A percentile compares a stretch with the other conserved stretches of the same genome.
Evolutionary conservation across 2,329 filamentous ascomycete genomes (phyloP).

Genomic region (Aspergillus calidoustus): DNA sequence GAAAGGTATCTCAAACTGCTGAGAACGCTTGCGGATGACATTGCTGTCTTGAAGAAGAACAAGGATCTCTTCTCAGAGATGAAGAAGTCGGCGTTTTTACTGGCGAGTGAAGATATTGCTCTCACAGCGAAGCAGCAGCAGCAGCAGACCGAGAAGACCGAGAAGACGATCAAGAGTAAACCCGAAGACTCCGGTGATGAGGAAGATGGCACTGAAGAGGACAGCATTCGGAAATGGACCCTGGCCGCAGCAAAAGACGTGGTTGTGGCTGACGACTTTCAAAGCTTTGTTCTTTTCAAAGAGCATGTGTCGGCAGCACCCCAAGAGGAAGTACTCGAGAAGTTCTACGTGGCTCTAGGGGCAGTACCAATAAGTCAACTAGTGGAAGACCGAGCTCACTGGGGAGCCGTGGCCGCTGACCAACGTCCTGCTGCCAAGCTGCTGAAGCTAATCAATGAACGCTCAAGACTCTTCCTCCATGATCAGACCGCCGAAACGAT

Average conservation of each 20-base stretch:
- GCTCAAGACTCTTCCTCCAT: slow-evolving; percentile 86
- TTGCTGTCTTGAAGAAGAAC: slow-evolving; percentile 73
- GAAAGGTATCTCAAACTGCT: slow-evolving; percentile 88
- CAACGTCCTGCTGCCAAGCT: slow-evolving; percentile 72
- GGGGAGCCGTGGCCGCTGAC: slow-evolving; percentile 69
- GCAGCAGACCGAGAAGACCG: slow-evolving; percentile 22
- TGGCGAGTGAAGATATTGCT: slow-evolving; percentile 78
- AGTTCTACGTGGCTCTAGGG: slow-evolving; percentile 82
- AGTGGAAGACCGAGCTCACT: slow-evolving; percentile 76
- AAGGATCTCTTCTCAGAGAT: slow-evolving; percentile 77
- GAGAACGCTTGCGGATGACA: slow-evolving; percentile 76
- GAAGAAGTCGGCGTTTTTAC: slow-evolving; percentile 74
- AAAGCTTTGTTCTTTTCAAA: slow-evolving; percentile 87
- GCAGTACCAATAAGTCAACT: slow-evolving; percentile 75
- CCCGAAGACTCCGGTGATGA: slow-evolving; percentile 45
- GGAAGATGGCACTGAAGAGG: slow-evolving; percentile 57
- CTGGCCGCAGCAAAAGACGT: slow-evolving; percentile 73
- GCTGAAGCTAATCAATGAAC: slow-evolving; percentile 81
- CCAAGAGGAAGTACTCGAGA: slow-evolving; percentile 84
- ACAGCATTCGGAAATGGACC: slow-evolving; percentile 75
- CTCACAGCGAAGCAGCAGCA: slow-evolving; percentile 31
- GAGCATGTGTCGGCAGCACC: slow-evolving; percentile 82
- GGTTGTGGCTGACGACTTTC: slow-evolving; percentile 84
- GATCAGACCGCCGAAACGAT: slow-evolving; percentile 79
- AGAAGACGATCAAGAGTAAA: slow-evolving; percentile 23